Evolutionary conservation across 2,329 filamentous ascomycete species (phyloP).

Genomic region (Penicillium sp.): DNA sequence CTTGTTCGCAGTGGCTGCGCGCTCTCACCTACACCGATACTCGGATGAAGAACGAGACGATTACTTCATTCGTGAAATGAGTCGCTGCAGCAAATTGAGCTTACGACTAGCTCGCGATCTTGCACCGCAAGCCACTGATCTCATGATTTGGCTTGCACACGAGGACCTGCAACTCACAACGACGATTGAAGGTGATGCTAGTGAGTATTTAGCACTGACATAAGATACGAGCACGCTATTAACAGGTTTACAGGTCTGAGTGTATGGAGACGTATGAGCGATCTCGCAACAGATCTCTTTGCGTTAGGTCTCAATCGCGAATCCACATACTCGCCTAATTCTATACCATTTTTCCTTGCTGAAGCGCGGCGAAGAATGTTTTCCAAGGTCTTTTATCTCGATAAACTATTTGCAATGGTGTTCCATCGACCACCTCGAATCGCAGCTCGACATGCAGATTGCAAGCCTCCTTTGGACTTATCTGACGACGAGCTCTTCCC

Average conservation of each 20-base stretch:
- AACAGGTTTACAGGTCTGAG: slow-evolving; percentile 7
- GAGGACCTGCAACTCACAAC: slow-evolving; percentile 13
- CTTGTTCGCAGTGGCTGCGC: slow-evolving; percentile 15
- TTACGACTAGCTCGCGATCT: slow-evolving; percentile 16
- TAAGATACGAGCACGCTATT: neutral
- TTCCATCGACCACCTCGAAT: slow-evolving; percentile 17
- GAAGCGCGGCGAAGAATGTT: slow-evolving; percentile 10
- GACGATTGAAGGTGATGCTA: slow-evolving; percentile 15
- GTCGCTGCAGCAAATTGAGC: slow-evolving; percentile 11
- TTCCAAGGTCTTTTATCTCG: slow-evolving; percentile 13
- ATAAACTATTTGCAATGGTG: slow-evolving; percentile 14
- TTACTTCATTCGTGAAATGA: slow-evolving; percentile 12
- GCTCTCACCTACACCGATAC: slow-evolving; percentile 2
- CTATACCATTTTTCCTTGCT: slow-evolving; percentile 14
- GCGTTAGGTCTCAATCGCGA: slow-evolving; percentile 17
- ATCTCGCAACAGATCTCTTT: slow-evolving; percentile 16
- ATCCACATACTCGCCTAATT: slow-evolving; percentile 11
- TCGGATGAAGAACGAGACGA: neutral
- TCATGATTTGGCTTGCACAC: slow-evolving; percentile 15
- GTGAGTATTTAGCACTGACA: slow-evolving; percentile 4
- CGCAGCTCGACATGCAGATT: slow-evolving; percentile 11
- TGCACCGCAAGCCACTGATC: slow-evolving; percentile 14
- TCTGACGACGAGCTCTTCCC: slow-evolving; percentile 11
- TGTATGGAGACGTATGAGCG: slow-evolving; percentile 16
- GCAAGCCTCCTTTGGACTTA: slow-evolving; percentile 15